phyloP scores from a whole-genome alignment of 2,329 filamentous ascomycete genomes.

The Parascedosporium putredinis region DNA sequence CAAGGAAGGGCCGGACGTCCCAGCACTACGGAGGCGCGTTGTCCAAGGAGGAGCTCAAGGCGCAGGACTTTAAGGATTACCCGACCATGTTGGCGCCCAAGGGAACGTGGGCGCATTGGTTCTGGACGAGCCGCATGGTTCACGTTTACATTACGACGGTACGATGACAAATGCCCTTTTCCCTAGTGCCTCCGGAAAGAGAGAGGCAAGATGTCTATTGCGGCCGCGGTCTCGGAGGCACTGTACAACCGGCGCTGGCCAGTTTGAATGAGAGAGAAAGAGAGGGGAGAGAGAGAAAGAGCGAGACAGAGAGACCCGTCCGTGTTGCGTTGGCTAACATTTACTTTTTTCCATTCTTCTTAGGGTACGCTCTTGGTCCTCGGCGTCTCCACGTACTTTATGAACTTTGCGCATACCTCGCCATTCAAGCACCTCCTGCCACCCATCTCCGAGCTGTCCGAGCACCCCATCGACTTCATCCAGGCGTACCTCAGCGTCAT shows the following conservation, averaged over 20 bases:
- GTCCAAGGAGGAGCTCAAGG: constrained; percentile 52
- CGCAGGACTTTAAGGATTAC: constrained; percentile 63
- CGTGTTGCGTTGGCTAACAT: no score
- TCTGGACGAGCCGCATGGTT: constrained; percentile 65
- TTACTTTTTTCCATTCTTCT: no score
- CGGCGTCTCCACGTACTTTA: constrained; percentile 60
- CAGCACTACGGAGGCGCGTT: constrained; percentile 67
- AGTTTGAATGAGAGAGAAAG: no score
- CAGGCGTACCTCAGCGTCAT: constrained; percentile 61
- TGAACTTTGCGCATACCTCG: constrained; percentile 70
- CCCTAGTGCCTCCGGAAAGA: no score
- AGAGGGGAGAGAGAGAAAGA: no score
- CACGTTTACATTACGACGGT: constrained; percentile 82
- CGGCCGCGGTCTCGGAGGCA: no score
- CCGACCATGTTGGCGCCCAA: constrained; percentile 81
- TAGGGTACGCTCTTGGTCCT: constrained; percentile 59
- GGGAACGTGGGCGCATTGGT: constrained; percentile 74
- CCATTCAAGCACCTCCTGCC: constrained; percentile 74
- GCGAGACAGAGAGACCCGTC: no score
- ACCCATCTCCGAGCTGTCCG: constrained; percentile 54
- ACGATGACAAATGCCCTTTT: constrained; percentile 20
- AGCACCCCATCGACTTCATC: constrained; percentile 59
- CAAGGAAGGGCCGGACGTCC: constrained; percentile 41
- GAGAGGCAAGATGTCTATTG: no score
- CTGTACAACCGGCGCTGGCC: no score